These are phyloP conservation scores for Candida parachauliodes DNA, from an alignment of 805 yeast genomes.

Conservation along the genomic window DNA sequence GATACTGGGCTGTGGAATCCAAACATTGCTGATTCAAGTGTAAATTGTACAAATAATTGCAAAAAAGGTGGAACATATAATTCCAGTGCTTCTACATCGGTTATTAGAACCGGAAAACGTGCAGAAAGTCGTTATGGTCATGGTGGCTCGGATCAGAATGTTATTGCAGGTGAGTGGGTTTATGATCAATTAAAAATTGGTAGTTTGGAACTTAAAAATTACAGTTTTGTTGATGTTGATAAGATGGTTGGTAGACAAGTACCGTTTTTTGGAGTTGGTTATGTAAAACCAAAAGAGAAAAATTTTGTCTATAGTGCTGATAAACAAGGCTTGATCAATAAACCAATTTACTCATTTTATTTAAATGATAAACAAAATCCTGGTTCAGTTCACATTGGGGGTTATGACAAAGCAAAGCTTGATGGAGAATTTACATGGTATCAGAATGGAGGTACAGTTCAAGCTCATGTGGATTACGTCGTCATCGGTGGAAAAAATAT, in stretches of 20 bases:
- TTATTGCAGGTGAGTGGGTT: conserved; percentile 1
- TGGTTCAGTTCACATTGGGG: not conserved
- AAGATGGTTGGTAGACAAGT: not conserved
- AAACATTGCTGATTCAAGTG: not conserved
- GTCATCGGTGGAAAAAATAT: not conserved
- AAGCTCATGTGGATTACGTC: not conserved
- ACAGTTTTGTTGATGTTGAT: not conserved
- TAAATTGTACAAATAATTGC: not conserved
- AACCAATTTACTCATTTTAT: not conserved
- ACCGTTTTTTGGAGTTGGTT: not conserved
- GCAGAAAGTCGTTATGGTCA: not conserved
- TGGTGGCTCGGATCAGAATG: not conserved
- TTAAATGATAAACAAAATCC: not conserved
- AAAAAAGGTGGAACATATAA: not conserved
- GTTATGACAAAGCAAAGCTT: conserved; percentile 3
- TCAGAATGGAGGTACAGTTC: not conserved
- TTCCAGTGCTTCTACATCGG: not conserved
- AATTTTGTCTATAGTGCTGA: not conserved
- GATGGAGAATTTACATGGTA: conserved; percentile 1
- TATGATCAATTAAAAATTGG: not conserved
- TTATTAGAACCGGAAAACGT: not conserved
- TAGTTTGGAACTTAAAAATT: not conserved
- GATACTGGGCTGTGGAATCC: conserved; percentile 1
- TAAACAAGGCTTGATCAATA: not conserved
- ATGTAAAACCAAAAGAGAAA: no score